These are phyloP conservation scores for Wilcoxina mikolae DNA, from an alignment of 495 filamentous ascomycete species.

Conservation along the genomic window DNA sequence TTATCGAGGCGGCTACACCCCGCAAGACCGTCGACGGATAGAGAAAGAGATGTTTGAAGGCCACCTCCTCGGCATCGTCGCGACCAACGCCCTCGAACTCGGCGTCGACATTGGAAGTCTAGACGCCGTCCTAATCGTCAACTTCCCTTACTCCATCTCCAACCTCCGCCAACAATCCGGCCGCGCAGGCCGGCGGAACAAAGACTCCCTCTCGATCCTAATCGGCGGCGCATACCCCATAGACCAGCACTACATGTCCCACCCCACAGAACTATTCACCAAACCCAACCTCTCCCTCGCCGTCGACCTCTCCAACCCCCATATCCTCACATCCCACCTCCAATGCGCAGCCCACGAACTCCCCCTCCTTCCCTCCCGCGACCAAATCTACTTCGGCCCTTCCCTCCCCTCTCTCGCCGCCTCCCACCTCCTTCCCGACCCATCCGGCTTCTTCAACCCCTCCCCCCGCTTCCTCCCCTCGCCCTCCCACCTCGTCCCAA, in stretches of 20 bases:
- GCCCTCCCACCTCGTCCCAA: slow-evolving; percentile 69
- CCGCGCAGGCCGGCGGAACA: slow-evolving; percentile 80
- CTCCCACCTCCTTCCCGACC: slow-evolving; percentile 41
- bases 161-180: slow-evolving; percentile 92
- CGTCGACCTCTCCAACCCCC: slow-evolving; percentile 78
- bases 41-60: slow-evolving; percentile 97
- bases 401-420: slow-evolving; percentile 54
- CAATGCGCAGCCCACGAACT: slow-evolving; percentile 94
- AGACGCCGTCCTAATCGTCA: slow-evolving; percentile 85
- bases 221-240: slow-evolving; percentile 85
- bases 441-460: slow-evolving; percentile 78
- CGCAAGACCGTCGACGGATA: slow-evolving; percentile 79
- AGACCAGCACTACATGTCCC: slow-evolving; percentile 93
- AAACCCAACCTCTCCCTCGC: slow-evolving; percentile 78
- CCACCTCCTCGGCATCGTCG: slow-evolving; percentile 81
- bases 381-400: slow-evolving; percentile 63
- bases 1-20: slow-evolving; percentile 89
- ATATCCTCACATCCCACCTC: slow-evolving; percentile 82
- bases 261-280: slow-evolving; percentile 91
- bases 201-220: slow-evolving; percentile 80
- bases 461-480: slow-evolving; percentile 74
- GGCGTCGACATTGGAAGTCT: slow-evolving; percentile 92
- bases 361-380: slow-evolving; percentile 66
- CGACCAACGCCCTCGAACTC: slow-evolving; percentile 82
- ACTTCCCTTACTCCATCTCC: slow-evolving; percentile 89